Percentiles rank a stretch among this genome's conserved stretches.
Conservation (phyloP, 805 yeast species). For the Schwanniomyces sp. region DNA sequence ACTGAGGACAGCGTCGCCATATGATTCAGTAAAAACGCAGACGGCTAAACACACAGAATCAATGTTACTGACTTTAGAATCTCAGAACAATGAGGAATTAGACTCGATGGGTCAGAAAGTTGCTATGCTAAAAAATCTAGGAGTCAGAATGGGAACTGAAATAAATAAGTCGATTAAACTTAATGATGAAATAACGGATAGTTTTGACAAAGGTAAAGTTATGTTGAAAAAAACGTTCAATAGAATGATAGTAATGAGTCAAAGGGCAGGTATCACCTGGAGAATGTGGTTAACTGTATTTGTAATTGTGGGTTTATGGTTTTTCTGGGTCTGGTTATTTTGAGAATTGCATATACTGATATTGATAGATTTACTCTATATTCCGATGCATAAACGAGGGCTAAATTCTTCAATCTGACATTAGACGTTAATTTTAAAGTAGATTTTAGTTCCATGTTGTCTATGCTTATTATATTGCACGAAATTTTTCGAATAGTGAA, state of each 20-base stretch:
- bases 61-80: slow-evolving; percentile 41
- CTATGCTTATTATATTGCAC: not conserved
- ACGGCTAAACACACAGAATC: slow-evolving; percentile 43
- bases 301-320: slow-evolving; percentile 33
- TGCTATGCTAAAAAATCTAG: slow-evolving; percentile 39
- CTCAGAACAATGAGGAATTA: slow-evolving; percentile 43
- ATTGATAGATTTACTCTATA: not conserved
- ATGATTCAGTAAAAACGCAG: slow-evolving; percentile 25
- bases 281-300: slow-evolving; percentile 45
- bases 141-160: slow-evolving; percentile 43
- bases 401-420: not conserved
- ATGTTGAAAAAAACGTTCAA: slow-evolving; percentile 43
- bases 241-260: slow-evolving; percentile 45
- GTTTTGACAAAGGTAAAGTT: slow-evolving; percentile 38
- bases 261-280: slow-evolving; percentile 46
- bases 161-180: slow-evolving; percentile 40
- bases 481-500: too few relatives aligned
- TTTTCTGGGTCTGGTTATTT: slow-evolving; percentile 43
- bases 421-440: not conserved
- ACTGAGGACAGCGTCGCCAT: slow-evolving; percentile 36
- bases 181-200: slow-evolving; percentile 41
- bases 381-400: not conserved
- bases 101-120: slow-evolving; percentile 43
- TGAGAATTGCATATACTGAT: slow-evolving; percentile 6
- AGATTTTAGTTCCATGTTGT: not conserved